Evolutionary conservation across 805 yeast species (phyloP).

Genomic region (Saccharomycopsis sp.): DNA sequence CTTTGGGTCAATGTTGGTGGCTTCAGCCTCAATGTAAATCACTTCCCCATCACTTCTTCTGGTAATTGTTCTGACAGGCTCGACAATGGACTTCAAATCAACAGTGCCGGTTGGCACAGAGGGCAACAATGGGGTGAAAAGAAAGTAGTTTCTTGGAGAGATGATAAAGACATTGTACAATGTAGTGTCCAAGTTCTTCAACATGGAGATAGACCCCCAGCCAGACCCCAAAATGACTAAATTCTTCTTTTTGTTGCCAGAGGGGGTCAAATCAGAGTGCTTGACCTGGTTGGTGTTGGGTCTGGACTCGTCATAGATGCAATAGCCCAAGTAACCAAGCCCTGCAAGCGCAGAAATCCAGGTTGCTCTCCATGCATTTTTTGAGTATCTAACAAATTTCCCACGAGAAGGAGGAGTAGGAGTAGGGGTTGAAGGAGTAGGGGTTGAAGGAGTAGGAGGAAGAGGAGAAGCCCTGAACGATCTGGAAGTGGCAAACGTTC

Average conservation of each 20-base stretch:
- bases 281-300: slow-evolving; percentile 57
- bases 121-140: slow-evolving; percentile 93
- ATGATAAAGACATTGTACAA: slow-evolving; percentile 82
- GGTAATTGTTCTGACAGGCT: slow-evolving; percentile 82
- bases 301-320: slow-evolving; percentile 51
- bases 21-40: slow-evolving; percentile 82
- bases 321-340: slow-evolving; percentile 52
- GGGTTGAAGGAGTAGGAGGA: too few relatives aligned
- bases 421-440: too few relatives aligned
- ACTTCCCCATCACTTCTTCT: slow-evolving; percentile 74
- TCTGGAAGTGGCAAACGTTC: too few relatives aligned
- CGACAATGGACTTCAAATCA: slow-evolving; percentile 84
- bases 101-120: slow-evolving; percentile 92
- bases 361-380: slow-evolving; percentile 39
- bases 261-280: slow-evolving; percentile 38
- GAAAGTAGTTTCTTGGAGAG: slow-evolving; percentile 90
- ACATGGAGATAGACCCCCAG: slow-evolving; percentile 86
- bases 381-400: slow-evolving; percentile 24
- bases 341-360: slow-evolving; percentile 42
- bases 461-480: too few relatives aligned
- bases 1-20: slow-evolving; percentile 69
- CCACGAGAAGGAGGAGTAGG: too few relatives aligned
- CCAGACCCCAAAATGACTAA: slow-evolving; percentile 78
- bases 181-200: slow-evolving; percentile 78
- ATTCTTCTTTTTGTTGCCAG: slow-evolving; percentile 35